Evolutionary conservation across 2,329 filamentous ascomycete genomes (phyloP).

Genomic region (Colletotrichum gloeosporioides): DNA sequence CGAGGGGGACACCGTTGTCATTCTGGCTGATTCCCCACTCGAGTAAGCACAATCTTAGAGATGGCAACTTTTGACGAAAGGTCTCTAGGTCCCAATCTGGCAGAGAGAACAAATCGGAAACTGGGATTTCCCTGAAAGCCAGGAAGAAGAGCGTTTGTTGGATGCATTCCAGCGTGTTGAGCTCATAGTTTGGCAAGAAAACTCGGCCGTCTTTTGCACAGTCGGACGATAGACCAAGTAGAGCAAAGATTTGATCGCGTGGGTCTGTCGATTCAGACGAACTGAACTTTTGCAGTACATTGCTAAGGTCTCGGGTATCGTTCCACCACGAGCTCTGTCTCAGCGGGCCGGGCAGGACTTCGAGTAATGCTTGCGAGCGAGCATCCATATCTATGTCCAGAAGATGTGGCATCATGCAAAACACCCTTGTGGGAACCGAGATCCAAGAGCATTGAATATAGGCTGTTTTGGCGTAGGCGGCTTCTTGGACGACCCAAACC

Average conservation of each 20-base stretch:
- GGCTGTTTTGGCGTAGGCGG: background rate
- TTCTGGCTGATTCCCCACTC: background rate
- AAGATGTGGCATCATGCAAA: background rate
- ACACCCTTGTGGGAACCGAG: background rate
- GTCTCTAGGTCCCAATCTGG: background rate
- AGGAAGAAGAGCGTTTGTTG: background rate
- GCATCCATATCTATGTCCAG: background rate
- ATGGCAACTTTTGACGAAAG: background rate
- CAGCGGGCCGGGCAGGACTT: background rate
- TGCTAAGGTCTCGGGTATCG: background rate
- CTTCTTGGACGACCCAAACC: constrained; percentile 2
- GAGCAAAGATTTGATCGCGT: background rate
- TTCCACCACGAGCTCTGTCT: background rate
- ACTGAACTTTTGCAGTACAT: background rate
- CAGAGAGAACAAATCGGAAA: rapidly evolving
- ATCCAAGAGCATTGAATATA: background rate
- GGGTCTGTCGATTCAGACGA: background rate
- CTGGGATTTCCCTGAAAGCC: background rate
- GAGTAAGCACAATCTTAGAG: background rate
- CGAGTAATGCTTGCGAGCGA: background rate
- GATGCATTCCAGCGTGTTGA: background rate
- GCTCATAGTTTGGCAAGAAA: background rate
- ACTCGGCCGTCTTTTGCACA: rapidly evolving
- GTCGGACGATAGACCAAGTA: background rate
- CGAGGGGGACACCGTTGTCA: background rate